A percentile compares a stretch with the other conserved stretches of the same genome.
Conservation (phyloP, 176 grass and related monocot species). For the Pontederia crassipes region DNA sequence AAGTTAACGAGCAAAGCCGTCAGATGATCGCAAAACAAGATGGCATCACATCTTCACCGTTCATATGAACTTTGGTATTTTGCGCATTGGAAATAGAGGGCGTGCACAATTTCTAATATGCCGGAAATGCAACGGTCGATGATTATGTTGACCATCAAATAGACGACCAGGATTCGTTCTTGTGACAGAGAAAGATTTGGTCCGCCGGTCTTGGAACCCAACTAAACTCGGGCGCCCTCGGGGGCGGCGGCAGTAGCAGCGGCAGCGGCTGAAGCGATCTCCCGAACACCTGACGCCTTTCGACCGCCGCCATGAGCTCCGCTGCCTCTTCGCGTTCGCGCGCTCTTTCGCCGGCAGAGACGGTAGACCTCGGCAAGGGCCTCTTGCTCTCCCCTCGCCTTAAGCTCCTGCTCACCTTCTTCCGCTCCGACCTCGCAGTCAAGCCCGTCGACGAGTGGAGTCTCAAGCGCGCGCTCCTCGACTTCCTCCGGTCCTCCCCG, state of each 20-base stretch:
- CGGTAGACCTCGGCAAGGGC: slow-evolving; percentile 34
- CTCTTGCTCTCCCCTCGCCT: slow-evolving; percentile 57
- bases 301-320: not conserved
- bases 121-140: too few relatives aligned
- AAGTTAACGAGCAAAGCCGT: too few relatives aligned
- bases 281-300: not conserved
- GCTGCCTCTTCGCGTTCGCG: not conserved
- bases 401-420: slow-evolving; percentile 77
- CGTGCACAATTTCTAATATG: too few relatives aligned
- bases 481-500: slow-evolving; percentile 50
- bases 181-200: too few relatives aligned
- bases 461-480: slow-evolving; percentile 57
- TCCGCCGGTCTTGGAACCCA: too few relatives aligned
- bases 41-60: too few relatives aligned
- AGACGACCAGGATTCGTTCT: too few relatives aligned
- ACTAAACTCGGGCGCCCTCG: too few relatives aligned
- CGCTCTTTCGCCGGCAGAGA: slow-evolving; percentile 34
- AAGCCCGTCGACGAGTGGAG: slow-evolving; percentile 86
- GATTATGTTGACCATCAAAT: too few relatives aligned
- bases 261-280: not conserved
- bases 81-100: too few relatives aligned
- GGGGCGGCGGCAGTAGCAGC: not conserved
- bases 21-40: too few relatives aligned
- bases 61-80: too few relatives aligned
- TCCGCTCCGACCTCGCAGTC: slow-evolving; percentile 61